phyloP scores from a whole-genome alignment of 2,329 filamentous ascomycete genomes.

The Pseudogymnoascus sp. region DNA sequence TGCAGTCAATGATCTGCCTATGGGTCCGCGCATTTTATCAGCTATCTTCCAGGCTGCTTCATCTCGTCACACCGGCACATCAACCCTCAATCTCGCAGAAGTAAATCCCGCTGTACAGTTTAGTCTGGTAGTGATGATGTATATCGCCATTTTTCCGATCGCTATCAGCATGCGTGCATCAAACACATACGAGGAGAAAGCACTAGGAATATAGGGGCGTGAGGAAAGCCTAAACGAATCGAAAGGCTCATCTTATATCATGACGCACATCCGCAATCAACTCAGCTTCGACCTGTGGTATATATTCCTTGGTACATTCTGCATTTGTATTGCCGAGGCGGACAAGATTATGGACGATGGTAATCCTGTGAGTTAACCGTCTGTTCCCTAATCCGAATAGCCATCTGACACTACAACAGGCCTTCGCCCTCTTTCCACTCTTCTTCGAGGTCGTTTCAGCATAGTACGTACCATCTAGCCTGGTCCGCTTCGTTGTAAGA shows the following conservation, averaged over 20 bases:
- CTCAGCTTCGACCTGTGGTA: conserved; percentile 98
- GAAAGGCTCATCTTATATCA: conserved; percentile 65
- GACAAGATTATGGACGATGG: conserved; percentile 1
- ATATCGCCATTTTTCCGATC: conserved; percentile 93
- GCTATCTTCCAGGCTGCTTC: conserved; percentile 85
- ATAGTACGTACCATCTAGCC: neutral
- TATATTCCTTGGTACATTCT: conserved; percentile 85
- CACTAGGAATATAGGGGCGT: conserved; percentile 59
- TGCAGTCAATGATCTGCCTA: conserved; percentile 57
- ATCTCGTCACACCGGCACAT: conserved; percentile 84
- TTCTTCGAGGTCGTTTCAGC: conserved; percentile 68
- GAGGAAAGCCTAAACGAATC: conserved; percentile 42
- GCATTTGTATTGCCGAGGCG: conserved; percentile 75
- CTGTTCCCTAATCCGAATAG: neutral
- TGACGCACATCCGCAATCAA: conserved; percentile 83
- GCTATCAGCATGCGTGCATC: conserved; percentile 90
- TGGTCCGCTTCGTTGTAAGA: neutral
- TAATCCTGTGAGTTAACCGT: conserved; percentile 24
- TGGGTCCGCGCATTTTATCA: conserved; percentile 69
- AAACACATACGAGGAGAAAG: conserved; percentile 93
- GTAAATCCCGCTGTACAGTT: conserved; percentile 89
- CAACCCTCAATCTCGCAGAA: conserved; percentile 65
- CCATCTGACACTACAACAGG: conserved; percentile 21
- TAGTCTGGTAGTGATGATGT: conserved; percentile 98
- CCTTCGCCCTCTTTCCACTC: conserved; percentile 60